Evolutionary conservation across 2,329 filamentous ascomycete genomes (phyloP), one percentile per base, ranked within the genome.

Genomic region (Aspergillus flavus): DNA sequence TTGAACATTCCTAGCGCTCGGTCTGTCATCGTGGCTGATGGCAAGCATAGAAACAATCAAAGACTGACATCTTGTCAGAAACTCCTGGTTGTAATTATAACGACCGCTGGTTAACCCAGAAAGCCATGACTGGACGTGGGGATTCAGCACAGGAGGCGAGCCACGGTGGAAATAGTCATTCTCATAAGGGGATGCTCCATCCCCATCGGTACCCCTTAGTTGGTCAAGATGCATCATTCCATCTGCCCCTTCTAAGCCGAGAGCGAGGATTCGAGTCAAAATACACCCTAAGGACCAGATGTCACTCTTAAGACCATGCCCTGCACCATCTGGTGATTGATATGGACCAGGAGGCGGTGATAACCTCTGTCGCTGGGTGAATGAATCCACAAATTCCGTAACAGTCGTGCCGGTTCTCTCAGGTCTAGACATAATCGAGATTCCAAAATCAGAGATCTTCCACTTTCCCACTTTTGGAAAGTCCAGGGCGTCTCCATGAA

Each of bases 381-480:
- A 30, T 32, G 34, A 34, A 21, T 58, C 19, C 14, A 61, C 55
- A 6, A 61, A 57, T 5, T 61, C 58, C 9, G 46, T 32, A 14
- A 59, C 30, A 16, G 53, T 55, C 9, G 21, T 57, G 1, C n/a
- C 52, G 4, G 50, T 30, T 12, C 23, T 34, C 23, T 63, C 59
- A 3, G 58, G 19, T 16, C 41, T 9, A 2, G 36, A 46, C 23
- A 68, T 58, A 6, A 63, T 59, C 6, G 71, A 72, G 9, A 69
- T 63, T 4, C 71, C 69, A 43, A 73, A 73, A 55, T 73, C 71
- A 1, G 64, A 53, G 16, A 73, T 72, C 58, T 62, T 70, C 71
- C 71, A 72, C 23, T 61, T 62, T 12, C 71, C 69, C 1, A 70
- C 69, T 6, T 57, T 55, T 2, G 52, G 34, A 3, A 30, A 39